phyloP scores from a whole-genome alignment of 192 early-diverging fungal species.

The Coemansia aciculifera region DNA sequence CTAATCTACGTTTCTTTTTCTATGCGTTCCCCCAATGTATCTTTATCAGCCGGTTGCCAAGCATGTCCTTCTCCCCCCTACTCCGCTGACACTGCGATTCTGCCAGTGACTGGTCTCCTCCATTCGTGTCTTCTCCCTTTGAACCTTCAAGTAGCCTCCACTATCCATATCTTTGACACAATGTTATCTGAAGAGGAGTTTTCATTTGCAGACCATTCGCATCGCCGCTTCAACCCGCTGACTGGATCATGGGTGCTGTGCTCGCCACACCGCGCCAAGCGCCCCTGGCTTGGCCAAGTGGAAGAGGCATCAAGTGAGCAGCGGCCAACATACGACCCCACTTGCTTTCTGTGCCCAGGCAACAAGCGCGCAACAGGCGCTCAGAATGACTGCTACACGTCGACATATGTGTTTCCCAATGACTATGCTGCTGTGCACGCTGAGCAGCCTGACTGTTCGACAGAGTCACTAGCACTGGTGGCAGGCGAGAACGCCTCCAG shows the following conservation, averaged over 20 bases:
- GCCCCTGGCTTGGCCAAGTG: constrained; percentile 87
- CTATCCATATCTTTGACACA: neutral
- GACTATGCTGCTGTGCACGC: constrained; percentile 87
- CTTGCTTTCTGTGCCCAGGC: constrained; percentile 86
- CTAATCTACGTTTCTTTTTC: constrained; percentile 8
- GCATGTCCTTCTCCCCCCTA: neutral
- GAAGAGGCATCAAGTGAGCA: constrained; percentile 54
- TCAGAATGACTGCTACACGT: constrained; percentile 73
- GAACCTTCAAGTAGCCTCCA: neutral
- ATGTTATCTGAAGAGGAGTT: constrained; percentile 23
- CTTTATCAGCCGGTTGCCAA: neutral
- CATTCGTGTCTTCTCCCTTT: neutral
- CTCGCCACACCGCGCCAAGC: constrained; percentile 90
- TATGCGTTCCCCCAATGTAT: neutral
- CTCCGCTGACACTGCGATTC: neutral
- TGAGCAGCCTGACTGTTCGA: constrained; percentile 52
- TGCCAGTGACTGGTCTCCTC: neutral
- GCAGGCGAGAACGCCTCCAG: constrained; percentile 15
- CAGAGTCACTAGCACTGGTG: constrained; percentile 15
- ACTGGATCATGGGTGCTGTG: constrained; percentile 93
- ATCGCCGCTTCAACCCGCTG: constrained; percentile 90
- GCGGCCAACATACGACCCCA: constrained; percentile 70
- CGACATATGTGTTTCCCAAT: constrained; percentile 88
- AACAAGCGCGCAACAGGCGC: constrained; percentile 76
- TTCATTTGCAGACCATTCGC: constrained; percentile 57